Base-by-base conservation (phyloP, 768 basidiomycete genomes). In the Erythrobasidium yunnanense region DNA sequence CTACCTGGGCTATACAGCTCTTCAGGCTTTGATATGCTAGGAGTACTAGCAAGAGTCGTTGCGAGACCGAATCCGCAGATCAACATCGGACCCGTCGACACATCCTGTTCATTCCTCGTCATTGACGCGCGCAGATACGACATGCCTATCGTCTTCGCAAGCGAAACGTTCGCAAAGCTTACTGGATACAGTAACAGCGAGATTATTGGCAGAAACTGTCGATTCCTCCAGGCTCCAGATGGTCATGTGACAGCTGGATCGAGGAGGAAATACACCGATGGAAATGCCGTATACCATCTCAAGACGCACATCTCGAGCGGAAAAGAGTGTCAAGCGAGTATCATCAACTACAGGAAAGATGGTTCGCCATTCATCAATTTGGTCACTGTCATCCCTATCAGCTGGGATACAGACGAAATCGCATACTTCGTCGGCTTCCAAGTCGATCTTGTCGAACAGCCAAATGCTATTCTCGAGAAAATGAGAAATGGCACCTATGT, bases 351-450 rank as follows among this genome's bases (percentile, higher is more conserved):
- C 75, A 80, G 83, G 35, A 90, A 90, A 73, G 84, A 84, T 60
- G 89, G 90, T 7, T 78, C 80, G 22, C 82, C 90, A 1, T 97
- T 97, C 76, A 83, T 88, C 77, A 99, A 97, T 74, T 83, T 93
- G 65, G 84, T 97, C 69, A 57, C 33, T 23, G 82, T 96, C 72
- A 87, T 97, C 35, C 93, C 95, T 18, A 81, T 96, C 66, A 74
- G 80, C 0, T 88, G 86, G 69, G 85, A 84, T 69, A 80, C 80
- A 35, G 83, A 84, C 58, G 86, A 92, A 49, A 81, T 88, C 42
- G 84, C 83, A 7, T 93, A 87, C 74, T 86, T 88, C 72, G 85
- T 99, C 55, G 95, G 95, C 0, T 97, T 99, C 80, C 91, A 99
- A 77, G 87, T 95, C 62, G 90, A 96, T 76, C 79, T 99, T 53